These are phyloP conservation scores for Rhizopogon vulgaris DNA, from an alignment of 768 basidiomycete genomes.

Conservation along the genomic window DNA sequence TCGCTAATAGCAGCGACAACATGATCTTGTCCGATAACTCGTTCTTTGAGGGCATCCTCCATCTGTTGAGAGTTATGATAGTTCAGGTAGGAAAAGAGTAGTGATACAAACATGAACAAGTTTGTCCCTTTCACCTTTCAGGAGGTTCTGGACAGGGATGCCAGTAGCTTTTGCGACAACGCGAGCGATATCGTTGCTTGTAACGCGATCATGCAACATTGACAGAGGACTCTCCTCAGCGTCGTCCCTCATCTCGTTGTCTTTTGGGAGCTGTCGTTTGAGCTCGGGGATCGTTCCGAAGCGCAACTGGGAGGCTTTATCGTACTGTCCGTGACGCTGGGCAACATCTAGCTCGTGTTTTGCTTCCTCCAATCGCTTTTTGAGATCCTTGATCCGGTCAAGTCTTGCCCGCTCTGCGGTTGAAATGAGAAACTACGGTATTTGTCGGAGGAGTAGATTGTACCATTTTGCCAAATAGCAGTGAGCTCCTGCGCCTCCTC, in stretches of 20 bases:
- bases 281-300: conserved; percentile 83
- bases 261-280: conserved; percentile 60
- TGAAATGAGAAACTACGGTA: neutral
- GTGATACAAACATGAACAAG: conserved; percentile 66
- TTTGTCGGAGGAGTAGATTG: conserved; percentile 8
- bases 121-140: conserved; percentile 88
- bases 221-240: conserved; percentile 36
- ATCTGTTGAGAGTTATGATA: conserved; percentile 44
- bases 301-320: conserved; percentile 75
- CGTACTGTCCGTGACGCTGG: conserved; percentile 84
- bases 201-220: conserved; percentile 83
- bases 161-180: conserved; percentile 88
- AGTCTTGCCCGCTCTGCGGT: conserved; percentile 58
- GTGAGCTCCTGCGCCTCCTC: conserved; percentile 57
- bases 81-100: neutral
- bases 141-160: conserved; percentile 81
- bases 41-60: conserved; percentile 69
- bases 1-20: conserved; percentile 83
- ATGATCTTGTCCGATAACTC: conserved; percentile 89
- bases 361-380: conserved; percentile 72
- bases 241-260: conserved; percentile 40
- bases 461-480: conserved; percentile 69
- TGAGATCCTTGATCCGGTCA: conserved; percentile 64
- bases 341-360: conserved; percentile 85
- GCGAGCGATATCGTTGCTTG: conserved; percentile 81